phyloP scores from a whole-genome alignment of 1,284 basidiomycete genomes.

The Moesziomyces parantarcticus region DNA sequence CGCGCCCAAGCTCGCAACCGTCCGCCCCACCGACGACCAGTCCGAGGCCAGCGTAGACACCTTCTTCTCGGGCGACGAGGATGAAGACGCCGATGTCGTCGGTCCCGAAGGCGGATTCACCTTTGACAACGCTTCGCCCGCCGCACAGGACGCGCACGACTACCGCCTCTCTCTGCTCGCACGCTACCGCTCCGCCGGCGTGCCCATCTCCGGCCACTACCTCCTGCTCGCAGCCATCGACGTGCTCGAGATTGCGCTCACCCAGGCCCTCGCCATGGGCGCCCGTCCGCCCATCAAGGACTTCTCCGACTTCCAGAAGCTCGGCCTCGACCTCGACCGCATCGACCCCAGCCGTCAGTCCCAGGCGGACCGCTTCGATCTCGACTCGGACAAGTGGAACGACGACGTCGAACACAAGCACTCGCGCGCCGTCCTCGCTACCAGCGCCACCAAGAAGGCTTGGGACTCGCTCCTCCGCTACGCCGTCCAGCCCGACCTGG shows the following conservation, averaged over 20 bases:
- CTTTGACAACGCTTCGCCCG: conserved; percentile 21
- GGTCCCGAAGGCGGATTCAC: conserved; percentile 53
- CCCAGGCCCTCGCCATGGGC: conserved; percentile 77
- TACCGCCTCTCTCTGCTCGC: conserved; percentile 74
- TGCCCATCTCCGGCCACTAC: conserved; percentile 86
- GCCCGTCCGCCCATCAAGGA: conserved; percentile 45
- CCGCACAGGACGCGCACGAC: conserved; percentile 38
- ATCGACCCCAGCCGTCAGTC: conserved; percentile 46
- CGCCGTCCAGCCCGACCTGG: conserved; percentile 26
- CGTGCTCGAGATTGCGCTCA: conserved; percentile 82
- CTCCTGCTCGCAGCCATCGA: conserved; percentile 86
- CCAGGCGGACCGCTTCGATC: conserved; percentile 54
- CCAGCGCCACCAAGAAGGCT: conserved; percentile 73
- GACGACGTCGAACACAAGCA: conserved; percentile 15
- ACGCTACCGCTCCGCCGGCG: conserved; percentile 79
- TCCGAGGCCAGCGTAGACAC: conserved; percentile 69
- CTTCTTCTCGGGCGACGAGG: conserved; percentile 66
- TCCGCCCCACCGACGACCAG: conserved; percentile 47
- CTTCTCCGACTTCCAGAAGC: conserved; percentile 47
- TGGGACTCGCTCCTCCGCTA: conserved; percentile 76
- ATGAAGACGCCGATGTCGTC: conserved; percentile 44
- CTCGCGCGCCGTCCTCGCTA: conserved; percentile 25
- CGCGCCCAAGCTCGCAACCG: conserved; percentile 49
- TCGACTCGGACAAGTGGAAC: conserved; percentile 23
- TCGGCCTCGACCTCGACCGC: conserved; percentile 42